Evolutionary conservation across 2,329 filamentous ascomycete genomes (phyloP).

Genomic region (Stagonosporopsis rhizophila): DNA sequence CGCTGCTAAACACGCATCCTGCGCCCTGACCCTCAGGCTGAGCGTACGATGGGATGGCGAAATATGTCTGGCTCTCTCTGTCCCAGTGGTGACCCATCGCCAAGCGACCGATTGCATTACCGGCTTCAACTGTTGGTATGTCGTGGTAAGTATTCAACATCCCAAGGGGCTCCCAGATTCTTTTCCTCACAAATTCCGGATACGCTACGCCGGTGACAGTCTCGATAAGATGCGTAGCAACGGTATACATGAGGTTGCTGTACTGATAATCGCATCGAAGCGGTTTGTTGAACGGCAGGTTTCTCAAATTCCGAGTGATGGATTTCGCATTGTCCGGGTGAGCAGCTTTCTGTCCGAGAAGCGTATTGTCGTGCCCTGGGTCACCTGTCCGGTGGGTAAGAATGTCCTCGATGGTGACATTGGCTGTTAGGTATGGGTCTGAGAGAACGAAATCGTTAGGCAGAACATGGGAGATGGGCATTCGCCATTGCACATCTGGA

Average conservation of each 20-base stretch:
- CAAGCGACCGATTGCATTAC: slow-evolving; percentile 5
- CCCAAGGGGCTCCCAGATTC: slow-evolving; percentile 51
- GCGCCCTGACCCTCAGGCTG: slow-evolving; percentile 33
- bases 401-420: slow-evolving; percentile 63
- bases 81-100: slow-evolving; percentile 27
- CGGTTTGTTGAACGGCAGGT: slow-evolving; percentile 52
- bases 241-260: slow-evolving; percentile 62
- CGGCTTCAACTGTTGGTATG: slow-evolving; percentile 41
- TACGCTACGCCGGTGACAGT: slow-evolving; percentile 48
- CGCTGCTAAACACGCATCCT: slow-evolving; percentile 30
- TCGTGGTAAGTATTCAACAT: slow-evolving; percentile 51
- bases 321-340: slow-evolving; percentile 22
- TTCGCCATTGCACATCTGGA: slow-evolving; percentile 55
- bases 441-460: slow-evolving; percentile 61
- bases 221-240: slow-evolving; percentile 57
- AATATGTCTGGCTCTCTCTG: neutral
- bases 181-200: slow-evolving; percentile 40
- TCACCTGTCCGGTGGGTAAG: slow-evolving; percentile 62
- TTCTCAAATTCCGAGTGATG: slow-evolving; percentile 45
- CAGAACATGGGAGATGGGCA: slow-evolving; percentile 57
- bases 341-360: slow-evolving; percentile 13
- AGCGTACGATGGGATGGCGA: slow-evolving; percentile 13
- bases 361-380: slow-evolving; percentile 40
- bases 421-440: slow-evolving; percentile 56
- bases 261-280: slow-evolving; percentile 58